phyloP scores from a whole-genome alignment of 2,329 filamentous ascomycete genomes.

The Cladosporium cucumerinum region DNA sequence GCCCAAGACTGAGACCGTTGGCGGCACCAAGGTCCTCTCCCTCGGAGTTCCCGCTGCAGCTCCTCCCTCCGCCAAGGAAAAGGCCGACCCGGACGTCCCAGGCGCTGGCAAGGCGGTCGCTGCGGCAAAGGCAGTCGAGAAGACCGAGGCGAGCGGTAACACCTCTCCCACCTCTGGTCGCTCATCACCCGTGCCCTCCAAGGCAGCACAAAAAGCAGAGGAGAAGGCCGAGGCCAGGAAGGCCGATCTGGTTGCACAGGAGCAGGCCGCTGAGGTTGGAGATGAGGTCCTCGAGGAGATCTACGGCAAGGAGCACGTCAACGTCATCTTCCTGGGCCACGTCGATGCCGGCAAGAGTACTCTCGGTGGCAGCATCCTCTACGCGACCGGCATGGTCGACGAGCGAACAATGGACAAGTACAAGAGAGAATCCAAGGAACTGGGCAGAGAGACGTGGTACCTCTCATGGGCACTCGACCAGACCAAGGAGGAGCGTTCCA shows the following conservation, averaged over 20 bases:
- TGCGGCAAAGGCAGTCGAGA: conserved; percentile 86
- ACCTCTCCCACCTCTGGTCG: conserved; percentile 81
- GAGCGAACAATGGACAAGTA: conserved; percentile 98
- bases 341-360: conserved; percentile 98
- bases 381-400: conserved; percentile 97
- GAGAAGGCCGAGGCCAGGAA: conserved; percentile 59
- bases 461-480: conserved; percentile 97
- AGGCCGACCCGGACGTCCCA: conserved; percentile 43
- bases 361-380: conserved; percentile 87
- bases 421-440: conserved; percentile 92
- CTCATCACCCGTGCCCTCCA: conserved; percentile 62
- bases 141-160: conserved; percentile 63
- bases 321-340: conserved; percentile 97
- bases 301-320: conserved; percentile 90
- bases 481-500: conserved; percentile 91
- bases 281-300: conserved; percentile 87
- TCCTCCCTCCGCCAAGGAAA: conserved; percentile 50
- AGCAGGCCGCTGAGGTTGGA: conserved; percentile 75
- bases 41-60: conserved; percentile 49
- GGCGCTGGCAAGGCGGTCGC: conserved; percentile 80
- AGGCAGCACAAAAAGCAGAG: conserved; percentile 54
- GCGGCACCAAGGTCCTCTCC: conserved; percentile 67
- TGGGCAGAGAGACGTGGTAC: conserved; percentile 97
- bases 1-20: conserved; percentile 54
- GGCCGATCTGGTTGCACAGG: conserved; percentile 78